Base-by-base conservation (phyloP, 495 filamentous ascomycete species). In the Aspergillus sclerotiicarbonarius region DNA sequence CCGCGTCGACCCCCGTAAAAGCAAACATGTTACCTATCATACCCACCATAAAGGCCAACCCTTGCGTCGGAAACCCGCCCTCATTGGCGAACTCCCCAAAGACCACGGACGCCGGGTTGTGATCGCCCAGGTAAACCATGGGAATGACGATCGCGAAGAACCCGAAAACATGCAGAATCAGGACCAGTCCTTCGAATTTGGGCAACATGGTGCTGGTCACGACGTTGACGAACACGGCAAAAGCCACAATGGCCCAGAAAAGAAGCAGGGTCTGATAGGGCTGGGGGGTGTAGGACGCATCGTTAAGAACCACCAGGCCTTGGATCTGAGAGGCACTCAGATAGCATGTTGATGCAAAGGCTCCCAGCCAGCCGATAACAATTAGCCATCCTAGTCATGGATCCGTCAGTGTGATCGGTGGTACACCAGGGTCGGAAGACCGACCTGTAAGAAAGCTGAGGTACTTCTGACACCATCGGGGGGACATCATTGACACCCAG, bases 61-160 rank as follows among this genome's bases (percentile, higher is more conserved):
- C 74, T 32, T 74, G 68, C 1, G 68, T 74, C 0, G 70, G 60
- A 71, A 79, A 82, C 0, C 57, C 69, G 6, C 80, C 80, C 0
- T 65, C 53, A 31, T 84, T 82, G 2, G 66, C 21, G 51, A 84
- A 82, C 1, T 71, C 55, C 0, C 72, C 75, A 44, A 82, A 82
- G 0, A 82, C 80, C 29, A 69, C 68, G 9, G 67, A 54, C 0
- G 72, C 63, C 8, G 51, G 50, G 4, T 59, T 68, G 46, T 79
- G 78, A 25, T 79, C 72, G 2, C 77, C 72, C 51, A 80, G 67
- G 39, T 71, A 71, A 12, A 76, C 70, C 30, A 84, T 53, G 4
- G 80, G 76, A 5, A 82, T 73, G 0, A 83, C 49, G 12, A 83
- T 75, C 0, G 70, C 80, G 25, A 83, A 77, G 56, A 82, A 81